phyloP scores from a whole-genome alignment of 768 basidiomycete species.

The Termitomyces sp. region DNA sequence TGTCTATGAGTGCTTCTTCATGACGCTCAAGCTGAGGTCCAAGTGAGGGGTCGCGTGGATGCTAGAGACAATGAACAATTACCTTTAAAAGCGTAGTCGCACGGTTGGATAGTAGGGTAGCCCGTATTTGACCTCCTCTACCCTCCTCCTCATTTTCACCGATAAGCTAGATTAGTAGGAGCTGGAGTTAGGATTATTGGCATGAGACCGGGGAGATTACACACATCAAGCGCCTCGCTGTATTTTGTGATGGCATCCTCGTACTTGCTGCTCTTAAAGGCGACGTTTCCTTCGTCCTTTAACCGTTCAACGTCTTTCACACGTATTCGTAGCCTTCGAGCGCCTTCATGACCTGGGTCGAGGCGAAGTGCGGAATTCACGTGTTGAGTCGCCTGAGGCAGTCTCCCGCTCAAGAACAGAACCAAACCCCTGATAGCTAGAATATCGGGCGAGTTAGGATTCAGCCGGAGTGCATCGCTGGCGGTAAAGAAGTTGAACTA shows the following conservation, averaged over 20 bases:
- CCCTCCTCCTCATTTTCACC: conserved; percentile 67
- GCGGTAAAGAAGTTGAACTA: background rate
- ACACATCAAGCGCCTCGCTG: conserved; percentile 63
- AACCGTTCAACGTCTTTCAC: conserved; percentile 78
- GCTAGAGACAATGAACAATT: background rate
- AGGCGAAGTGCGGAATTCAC: conserved; percentile 63
- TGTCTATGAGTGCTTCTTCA: conserved; percentile 68
- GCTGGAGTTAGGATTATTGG: background rate
- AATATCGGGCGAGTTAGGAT: conserved; percentile 73
- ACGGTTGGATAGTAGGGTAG: conserved; percentile 76
- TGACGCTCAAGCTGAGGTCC: conserved; percentile 50
- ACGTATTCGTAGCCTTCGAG: conserved; percentile 66
- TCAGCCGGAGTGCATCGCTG: conserved; percentile 72
- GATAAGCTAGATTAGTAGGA: conserved; percentile 41
- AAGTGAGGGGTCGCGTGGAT: conserved; percentile 2
- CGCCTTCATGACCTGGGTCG: conserved; percentile 72
- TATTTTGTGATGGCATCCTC: conserved; percentile 67
- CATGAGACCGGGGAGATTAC: conserved; percentile 11
- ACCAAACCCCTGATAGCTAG: conserved; percentile 75
- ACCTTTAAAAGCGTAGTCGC: conserved; percentile 81
- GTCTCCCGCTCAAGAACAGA: conserved; percentile 66
- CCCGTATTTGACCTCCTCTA: conserved; percentile 75
- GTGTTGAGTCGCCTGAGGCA: conserved; percentile 70
- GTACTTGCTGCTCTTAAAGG: conserved; percentile 60
- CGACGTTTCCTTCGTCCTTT: conserved; percentile 80